Conservation (phyloP, 2,329 filamentous ascomycete species). For the Orbilia ellipsospora region DNA sequence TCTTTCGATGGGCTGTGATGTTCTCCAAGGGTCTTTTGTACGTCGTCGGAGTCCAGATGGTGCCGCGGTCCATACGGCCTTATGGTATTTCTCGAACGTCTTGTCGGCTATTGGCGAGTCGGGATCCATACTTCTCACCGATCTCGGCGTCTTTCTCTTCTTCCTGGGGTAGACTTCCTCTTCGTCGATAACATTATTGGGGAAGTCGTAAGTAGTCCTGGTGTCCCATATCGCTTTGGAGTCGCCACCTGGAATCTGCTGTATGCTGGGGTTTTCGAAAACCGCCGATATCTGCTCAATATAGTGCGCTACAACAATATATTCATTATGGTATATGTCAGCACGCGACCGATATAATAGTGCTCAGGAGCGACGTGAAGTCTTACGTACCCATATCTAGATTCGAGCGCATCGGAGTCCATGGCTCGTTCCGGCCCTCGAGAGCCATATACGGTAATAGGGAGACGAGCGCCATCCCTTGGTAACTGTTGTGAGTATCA, state of each 20-base stretch:
- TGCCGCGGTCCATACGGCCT: constrained; percentile 47
- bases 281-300: constrained; percentile 52
- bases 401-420: constrained; percentile 29
- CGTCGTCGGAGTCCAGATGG: constrained; percentile 33
- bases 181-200: constrained; percentile 53
- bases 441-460: constrained; percentile 43
- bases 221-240: constrained; percentile 53
- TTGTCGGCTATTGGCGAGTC: constrained; percentile 39
- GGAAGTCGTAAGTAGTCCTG: constrained; percentile 51
- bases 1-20: constrained; percentile 17
- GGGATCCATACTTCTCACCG: constrained; percentile 46
- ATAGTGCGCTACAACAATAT: constrained; percentile 24
- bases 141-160: constrained; percentile 42
- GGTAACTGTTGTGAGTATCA: background rate
- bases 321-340: background rate
- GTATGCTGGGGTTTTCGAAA: constrained; percentile 51
- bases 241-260: constrained; percentile 45
- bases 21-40: constrained; percentile 25
- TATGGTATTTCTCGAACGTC: constrained; percentile 48
- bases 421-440: constrained; percentile 40
- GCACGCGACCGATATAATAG: background rate
- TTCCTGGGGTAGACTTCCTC: constrained; percentile 46
- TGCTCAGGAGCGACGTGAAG: background rate
- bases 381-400: constrained; percentile 46
- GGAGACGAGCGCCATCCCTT: constrained; percentile 43